phyloP scores from a whole-genome alignment of 768 basidiomycete species.

The Collybia nuda region DNA sequence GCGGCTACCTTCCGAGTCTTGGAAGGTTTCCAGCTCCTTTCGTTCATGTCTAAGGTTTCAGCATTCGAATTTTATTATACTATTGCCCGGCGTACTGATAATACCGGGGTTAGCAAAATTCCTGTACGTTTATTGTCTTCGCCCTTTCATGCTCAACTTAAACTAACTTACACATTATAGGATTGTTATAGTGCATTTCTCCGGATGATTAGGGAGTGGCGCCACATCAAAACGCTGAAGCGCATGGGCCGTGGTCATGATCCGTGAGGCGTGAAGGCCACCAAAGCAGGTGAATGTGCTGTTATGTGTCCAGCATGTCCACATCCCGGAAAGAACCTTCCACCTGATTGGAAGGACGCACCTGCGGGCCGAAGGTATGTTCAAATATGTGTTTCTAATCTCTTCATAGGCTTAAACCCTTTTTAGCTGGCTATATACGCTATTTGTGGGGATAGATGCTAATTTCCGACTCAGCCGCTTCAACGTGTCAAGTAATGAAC shows the following conservation, averaged over 20 bases:
- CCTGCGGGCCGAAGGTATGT: constrained; percentile 2
- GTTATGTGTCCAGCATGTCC: constrained; percentile 28
- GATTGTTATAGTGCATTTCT: not conserved
- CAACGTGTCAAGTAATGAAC: constrained; percentile 13
- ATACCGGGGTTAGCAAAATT: constrained; percentile 9
- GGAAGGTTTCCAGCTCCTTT: constrained; percentile 22
- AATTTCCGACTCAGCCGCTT: constrained; percentile 20
- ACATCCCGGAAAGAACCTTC: constrained; percentile 20
- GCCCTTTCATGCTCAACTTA: no score
- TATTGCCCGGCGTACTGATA: constrained; percentile 21
- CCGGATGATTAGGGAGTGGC: constrained; percentile 17
- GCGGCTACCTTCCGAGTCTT: constrained; percentile 22
- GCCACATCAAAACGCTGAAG: constrained; percentile 16
- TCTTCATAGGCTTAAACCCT: not conserved
- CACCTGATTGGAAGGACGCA: constrained; percentile 14
- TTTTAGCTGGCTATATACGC: constrained; percentile 9
- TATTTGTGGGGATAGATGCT: constrained; percentile 15
- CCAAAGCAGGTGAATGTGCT: constrained; percentile 16
- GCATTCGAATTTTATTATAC: constrained; percentile 26
- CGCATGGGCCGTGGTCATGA: constrained; percentile 16
- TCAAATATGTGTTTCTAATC: not conserved
- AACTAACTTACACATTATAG: constrained; percentile 2
- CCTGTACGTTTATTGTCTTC: not conserved
- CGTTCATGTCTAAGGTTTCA: constrained; percentile 25
- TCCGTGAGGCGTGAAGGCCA: constrained; percentile 8